phyloP scores from a whole-genome alignment of 148 eudicot species.

The Rhododendron molle region DNA sequence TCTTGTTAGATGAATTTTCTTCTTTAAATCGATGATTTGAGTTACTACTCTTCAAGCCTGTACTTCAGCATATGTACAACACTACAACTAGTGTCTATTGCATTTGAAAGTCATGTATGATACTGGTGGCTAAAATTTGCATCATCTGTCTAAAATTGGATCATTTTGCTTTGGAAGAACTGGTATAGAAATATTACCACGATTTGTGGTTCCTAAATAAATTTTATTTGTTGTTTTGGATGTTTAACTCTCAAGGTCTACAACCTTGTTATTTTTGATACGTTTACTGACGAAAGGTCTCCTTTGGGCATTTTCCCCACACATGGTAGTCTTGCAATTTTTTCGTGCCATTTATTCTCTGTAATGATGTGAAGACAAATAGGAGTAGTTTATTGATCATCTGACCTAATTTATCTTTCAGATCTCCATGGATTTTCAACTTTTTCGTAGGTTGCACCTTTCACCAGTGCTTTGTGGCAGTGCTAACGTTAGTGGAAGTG shows the following conservation, averaged over 20 bases:
- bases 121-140: neutral
- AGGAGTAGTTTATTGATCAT: neutral
- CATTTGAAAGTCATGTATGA: neutral
- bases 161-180: neutral
- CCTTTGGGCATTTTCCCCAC: neutral
- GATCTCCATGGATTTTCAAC: slow-evolving; percentile 74
- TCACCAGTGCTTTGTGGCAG: slow-evolving; percentile 29
- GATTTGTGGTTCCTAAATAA: neutral
- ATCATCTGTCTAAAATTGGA: neutral
- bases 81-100: neutral
- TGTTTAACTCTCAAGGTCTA: neutral
- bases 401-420: slow-evolving; percentile 31
- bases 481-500: slow-evolving; percentile 52
- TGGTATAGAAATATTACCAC: neutral
- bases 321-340: neutral
- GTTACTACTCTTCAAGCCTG: neutral
- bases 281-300: neutral
- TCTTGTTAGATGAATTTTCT: slow-evolving; percentile 9
- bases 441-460: slow-evolving; percentile 67
- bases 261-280: neutral
- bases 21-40: neutral
- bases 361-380: neutral
- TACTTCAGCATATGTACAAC: neutral
- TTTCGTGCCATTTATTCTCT: neutral
- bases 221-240: neutral